Base-by-base conservation (phyloP, 2,329 filamentous ascomycete genomes). In the Trichoderma brevicompactum region DNA sequence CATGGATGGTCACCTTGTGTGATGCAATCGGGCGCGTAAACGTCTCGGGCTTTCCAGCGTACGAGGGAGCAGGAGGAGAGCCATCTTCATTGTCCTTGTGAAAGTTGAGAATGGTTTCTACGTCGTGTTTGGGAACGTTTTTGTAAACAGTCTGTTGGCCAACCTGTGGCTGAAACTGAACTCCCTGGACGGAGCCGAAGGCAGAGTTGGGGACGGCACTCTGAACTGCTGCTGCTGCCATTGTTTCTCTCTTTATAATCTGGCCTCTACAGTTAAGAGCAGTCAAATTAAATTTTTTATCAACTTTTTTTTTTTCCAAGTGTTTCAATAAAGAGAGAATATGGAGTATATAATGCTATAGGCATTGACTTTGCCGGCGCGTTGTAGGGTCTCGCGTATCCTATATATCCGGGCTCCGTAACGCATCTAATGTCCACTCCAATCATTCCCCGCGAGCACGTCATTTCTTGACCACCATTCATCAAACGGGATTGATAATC, bases 71-170 rank as follows among this genome's bases (percentile, higher is more conserved):
- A 0, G 79, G 79, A 3, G 76, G 74, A 2, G 78, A 77, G 40
- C 79, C 79, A 61, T 81, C 79, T 52, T 78, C 78, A 4, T 77
- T 76, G 23, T 77, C 75, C 65, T 79, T 76, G 69, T 74, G 76
- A 69, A 76, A 81, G 69, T 79, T 77, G 44, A 81, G 67, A 3
- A 68, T 68, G 1, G 79, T 74, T 4, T 71, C 68, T 3, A 81
- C 77, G 34, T 79, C 70, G 50, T 66, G 66, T 38, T 68, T 70
- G 15, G 64, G 54, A 8, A 65, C 50, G 56, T 36, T 53, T 28
- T 66, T 53, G 17, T 46, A 52, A 13, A 23, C 17, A 7, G 36
- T 23, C 8, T 34, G 28, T 28, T 66, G 66, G 12, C 48, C 52
- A 15, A 65, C 28, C 32, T 69, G 64, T 12, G 64, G 28, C 40